Conservation (phyloP, 495 filamentous ascomycete species). For the Tricharina praecox region DNA sequence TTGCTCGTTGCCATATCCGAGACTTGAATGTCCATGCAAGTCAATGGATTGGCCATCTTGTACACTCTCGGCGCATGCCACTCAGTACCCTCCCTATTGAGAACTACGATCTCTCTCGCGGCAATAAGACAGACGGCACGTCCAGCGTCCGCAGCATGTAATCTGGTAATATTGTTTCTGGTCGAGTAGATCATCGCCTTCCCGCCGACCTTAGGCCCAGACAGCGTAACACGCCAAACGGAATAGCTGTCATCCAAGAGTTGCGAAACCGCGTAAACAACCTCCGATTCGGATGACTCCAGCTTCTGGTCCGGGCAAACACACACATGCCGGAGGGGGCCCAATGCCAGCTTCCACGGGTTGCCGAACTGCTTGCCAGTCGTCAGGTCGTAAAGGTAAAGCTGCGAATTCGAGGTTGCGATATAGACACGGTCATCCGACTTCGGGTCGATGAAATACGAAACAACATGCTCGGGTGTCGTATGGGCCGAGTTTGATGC, state of each 20-base stretch:
- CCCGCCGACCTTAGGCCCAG: background rate
- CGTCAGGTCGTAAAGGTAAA: constrained; percentile 65
- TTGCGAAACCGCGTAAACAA: constrained; percentile 7
- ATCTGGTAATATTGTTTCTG: background rate
- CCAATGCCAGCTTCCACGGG: constrained; percentile 33
- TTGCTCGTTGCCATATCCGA: constrained; percentile 12
- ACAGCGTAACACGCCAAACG: background rate
- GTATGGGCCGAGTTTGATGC: constrained; percentile 11
- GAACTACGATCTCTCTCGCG: background rate
- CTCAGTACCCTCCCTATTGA: background rate
- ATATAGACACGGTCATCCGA: constrained; percentile 49
- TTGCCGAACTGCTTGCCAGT: constrained; percentile 36
- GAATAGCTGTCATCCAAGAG: background rate
- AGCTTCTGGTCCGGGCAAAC: constrained; percentile 17
- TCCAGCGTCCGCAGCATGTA: background rate
- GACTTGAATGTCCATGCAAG: constrained; percentile 40
- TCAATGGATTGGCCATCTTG: constrained; percentile 15
- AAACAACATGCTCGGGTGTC: constrained; percentile 29
- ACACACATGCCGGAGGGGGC: constrained; percentile 27
- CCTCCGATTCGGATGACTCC: constrained; percentile 6
- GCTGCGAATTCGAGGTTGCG: constrained; percentile 43
- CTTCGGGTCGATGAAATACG: constrained; percentile 42
- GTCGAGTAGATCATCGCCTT: background rate
- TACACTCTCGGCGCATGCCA: constrained; percentile 2
- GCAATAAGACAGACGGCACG: constrained; percentile 1